phyloP scores from a whole-genome alignment of 257 asterid genomes.

The Salvia hispanica region DNA sequence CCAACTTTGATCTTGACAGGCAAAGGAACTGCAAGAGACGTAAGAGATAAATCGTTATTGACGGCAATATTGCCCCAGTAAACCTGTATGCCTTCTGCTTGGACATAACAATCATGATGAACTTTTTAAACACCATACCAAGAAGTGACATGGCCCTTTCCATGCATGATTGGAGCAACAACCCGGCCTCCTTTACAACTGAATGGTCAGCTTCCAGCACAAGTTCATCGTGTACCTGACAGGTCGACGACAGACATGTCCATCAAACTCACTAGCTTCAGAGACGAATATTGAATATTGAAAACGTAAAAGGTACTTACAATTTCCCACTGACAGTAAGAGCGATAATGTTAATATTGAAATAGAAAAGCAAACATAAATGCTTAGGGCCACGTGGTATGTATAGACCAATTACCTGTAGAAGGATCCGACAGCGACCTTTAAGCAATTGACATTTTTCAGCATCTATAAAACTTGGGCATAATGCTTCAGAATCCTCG shows the following conservation, averaged over 20 bases:
- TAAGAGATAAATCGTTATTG: slow-evolving; percentile 3
- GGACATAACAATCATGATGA: slow-evolving; percentile 4
- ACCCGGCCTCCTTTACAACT: slow-evolving; percentile 78
- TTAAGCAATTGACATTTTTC: slow-evolving; percentile 65
- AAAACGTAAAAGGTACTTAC: not conserved
- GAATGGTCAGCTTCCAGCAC: slow-evolving; percentile 82
- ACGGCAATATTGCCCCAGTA: slow-evolving; percentile 2
- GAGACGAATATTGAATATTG: not conserved
- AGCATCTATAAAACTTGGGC: slow-evolving; percentile 45
- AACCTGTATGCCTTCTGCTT: not conserved
- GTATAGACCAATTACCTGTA: slow-evolving; percentile 62
- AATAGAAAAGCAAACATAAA: not conserved
- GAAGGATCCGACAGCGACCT: slow-evolving; percentile 84
- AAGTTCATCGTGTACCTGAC: slow-evolving; percentile 91
- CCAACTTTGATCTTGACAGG: slow-evolving; percentile 87
- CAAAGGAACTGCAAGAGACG: slow-evolving; percentile 72
- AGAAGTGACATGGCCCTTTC: slow-evolving; percentile 81
- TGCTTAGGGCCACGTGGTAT: slow-evolving; percentile 21
- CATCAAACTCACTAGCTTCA: slow-evolving; percentile 17
- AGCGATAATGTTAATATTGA: slow-evolving; percentile 8
- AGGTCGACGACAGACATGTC: slow-evolving; percentile 14
- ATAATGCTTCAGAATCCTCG: slow-evolving; percentile 53
- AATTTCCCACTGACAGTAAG: not conserved
- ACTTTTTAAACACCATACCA: slow-evolving; percentile 51
- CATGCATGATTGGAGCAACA: slow-evolving; percentile 75